These are phyloP conservation scores for Sporothrix protearum DNA, from an alignment of 2,329 filamentous ascomycete genomes.

Conservation along the genomic window DNA sequence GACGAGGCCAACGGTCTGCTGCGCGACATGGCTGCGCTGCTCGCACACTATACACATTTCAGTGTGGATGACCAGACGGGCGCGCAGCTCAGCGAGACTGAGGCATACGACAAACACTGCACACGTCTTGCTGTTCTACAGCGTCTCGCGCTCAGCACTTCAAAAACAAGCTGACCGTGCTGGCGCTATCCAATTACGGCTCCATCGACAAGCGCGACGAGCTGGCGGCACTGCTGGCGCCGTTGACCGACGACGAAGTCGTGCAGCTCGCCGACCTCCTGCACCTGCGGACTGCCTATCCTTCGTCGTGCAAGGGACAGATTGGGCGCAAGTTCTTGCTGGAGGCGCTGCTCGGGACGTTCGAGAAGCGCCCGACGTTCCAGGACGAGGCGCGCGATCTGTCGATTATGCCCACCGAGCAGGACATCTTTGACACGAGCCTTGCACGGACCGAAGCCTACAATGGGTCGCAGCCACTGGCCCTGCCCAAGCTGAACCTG, in stretches of 20 bases:
- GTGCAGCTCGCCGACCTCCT: slow-evolving; percentile 64
- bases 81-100: slow-evolving; percentile 64
- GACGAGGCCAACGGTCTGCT: slow-evolving; percentile 72
- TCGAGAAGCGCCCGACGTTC: slow-evolving; percentile 77
- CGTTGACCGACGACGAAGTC: slow-evolving; percentile 72
- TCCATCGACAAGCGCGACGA: slow-evolving; percentile 79
- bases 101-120: slow-evolving; percentile 79
- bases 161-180: slow-evolving; percentile 82
- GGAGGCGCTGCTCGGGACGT: slow-evolving; percentile 70
- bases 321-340: slow-evolving; percentile 62
- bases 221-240: slow-evolving; percentile 68
- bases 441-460: slow-evolving; percentile 81
- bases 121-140: slow-evolving; percentile 74
- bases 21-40: slow-evolving; percentile 73
- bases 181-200: slow-evolving; percentile 89
- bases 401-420: slow-evolving; percentile 79
- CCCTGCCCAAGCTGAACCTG: slow-evolving; percentile 89
- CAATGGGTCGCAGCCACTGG: slow-evolving; percentile 79
- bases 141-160: slow-evolving; percentile 72
- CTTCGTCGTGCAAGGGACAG: slow-evolving; percentile 61
- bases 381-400: slow-evolving; percentile 71
- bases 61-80: slow-evolving; percentile 89
- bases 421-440: slow-evolving; percentile 71
- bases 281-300: slow-evolving; percentile 79
- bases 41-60: slow-evolving; percentile 84